Base-by-base conservation (phyloP, 129 eudicot genomes). In the Flaveria brownii region DNA sequence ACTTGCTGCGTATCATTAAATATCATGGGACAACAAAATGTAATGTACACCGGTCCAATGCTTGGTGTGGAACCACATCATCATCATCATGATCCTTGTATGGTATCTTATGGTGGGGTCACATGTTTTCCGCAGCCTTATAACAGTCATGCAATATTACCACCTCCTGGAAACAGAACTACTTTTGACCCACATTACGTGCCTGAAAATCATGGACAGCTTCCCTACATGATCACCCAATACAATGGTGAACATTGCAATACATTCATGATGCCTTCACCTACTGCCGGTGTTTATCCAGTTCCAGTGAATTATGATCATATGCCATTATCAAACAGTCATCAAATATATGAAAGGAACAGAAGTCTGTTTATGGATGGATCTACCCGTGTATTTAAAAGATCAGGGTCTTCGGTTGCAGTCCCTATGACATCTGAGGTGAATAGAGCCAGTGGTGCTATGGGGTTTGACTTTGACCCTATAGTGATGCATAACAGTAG, bases 21-120 rank as follows among this genome's bases (percentile, higher is more conserved):
- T 68, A 60, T 61, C 64, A 91, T 89, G 96, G 89, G 92, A 55
- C 96, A 85, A 62, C 89, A 82, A 46, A 86, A 88, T 68, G 83
- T 76, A 84, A 70, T 60, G 28, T 87, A 82, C 82, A 80, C 66
- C 67, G 76, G 80, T 82, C 84, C 83, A 56, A 85, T 91, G 81
- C 77, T 61, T 70, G 87, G 86, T 51, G 42, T 76, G 55, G 90
- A 87, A 70, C 63, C 82, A 17, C 91, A 41, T 17, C 73, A 15
- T 17, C 91, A 41, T 17, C 73, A 25, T 68, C 73, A 50, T 60
- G 89, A 90, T 9, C 88, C 86, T 26, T 83, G 90, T 54, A 78
- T 78, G 80, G 74, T 82, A 75, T 82, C 85, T 25, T 81, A 88
- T 15, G 76, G 84, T 42, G 85, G 78, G 78, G 26, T 84, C 23